These are phyloP conservation scores for Populus nigra DNA, from an alignment of 345 rosid genomes.

Conservation along the genomic window DNA sequence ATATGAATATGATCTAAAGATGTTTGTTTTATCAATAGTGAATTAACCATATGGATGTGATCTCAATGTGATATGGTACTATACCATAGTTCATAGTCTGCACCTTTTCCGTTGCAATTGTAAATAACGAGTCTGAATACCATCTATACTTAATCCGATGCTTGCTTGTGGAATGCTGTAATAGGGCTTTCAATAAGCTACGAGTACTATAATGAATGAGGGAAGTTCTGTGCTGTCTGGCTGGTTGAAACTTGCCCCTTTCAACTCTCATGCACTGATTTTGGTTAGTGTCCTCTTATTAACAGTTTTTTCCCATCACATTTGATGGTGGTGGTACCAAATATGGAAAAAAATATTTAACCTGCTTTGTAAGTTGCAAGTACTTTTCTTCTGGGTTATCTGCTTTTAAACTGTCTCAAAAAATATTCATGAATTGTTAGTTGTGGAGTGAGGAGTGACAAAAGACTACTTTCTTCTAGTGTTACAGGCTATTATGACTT, in stretches of 20 bases:
- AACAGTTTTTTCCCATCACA: not conserved
- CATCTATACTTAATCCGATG: constrained; percentile 1
- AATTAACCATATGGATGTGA: not conserved
- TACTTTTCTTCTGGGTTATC: not conserved
- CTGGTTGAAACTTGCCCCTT: not conserved
- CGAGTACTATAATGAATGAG: not conserved
- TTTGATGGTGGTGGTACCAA: not conserved
- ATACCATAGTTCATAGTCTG: not conserved
- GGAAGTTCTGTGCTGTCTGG: not conserved
- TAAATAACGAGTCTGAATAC: not conserved
- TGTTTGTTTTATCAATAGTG: too few relatives aligned
- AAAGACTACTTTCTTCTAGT: not conserved
- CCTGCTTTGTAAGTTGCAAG: not conserved
- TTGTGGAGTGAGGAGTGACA: not conserved
- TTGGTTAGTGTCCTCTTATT: not conserved
- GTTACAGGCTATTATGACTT: not conserved
- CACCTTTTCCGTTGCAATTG: not conserved
- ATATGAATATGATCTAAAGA: not conserved
- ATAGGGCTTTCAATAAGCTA: not conserved
- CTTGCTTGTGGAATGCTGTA: not conserved
- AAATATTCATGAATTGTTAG: not conserved
- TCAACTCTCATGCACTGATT: not conserved
- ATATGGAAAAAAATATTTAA: not conserved
- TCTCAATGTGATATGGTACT: not conserved
- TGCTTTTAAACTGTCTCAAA: not conserved